A percentile compares a stretch with the other conserved stretches of the same genome.
These are phyloP conservation scores for Xerocomellus intermedius DNA, from an alignment of 768 basidiomycete genomes.

Conservation along the genomic window DNA sequence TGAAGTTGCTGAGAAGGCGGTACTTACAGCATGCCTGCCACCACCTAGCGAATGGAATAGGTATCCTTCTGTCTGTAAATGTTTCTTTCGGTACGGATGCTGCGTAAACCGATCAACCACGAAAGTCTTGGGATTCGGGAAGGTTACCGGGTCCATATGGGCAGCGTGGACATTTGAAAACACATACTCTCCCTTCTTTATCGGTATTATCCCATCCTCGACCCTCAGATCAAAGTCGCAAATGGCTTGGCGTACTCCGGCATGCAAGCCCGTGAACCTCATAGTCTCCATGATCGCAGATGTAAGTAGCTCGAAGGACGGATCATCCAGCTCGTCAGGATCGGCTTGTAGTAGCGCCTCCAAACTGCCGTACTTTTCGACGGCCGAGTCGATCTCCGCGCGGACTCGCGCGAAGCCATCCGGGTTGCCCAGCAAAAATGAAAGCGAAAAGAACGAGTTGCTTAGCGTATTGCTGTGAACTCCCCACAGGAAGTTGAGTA, in stretches of 20 bases:
- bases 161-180: constrained; percentile 16
- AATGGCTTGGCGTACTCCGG: constrained; percentile 15
- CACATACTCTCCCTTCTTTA: constrained; percentile 22
- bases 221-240: constrained; percentile 18
- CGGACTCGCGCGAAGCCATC: constrained; percentile 44
- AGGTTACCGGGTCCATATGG: constrained; percentile 18
- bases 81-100: constrained; percentile 11
- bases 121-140: constrained; percentile 13
- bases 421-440: constrained; percentile 41
- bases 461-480: constrained; percentile 23
- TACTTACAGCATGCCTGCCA: constrained; percentile 19
- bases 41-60: constrained; percentile 16
- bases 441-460: constrained; percentile 19
- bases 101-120: constrained; percentile 21
- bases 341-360: constrained; percentile 10
- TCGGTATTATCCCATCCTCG: constrained; percentile 5
- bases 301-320: constrained; percentile 19
- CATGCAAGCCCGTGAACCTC: constrained; percentile 18
- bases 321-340: constrained; percentile 16
- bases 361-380: constrained; percentile 12
- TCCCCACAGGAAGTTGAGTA: constrained; percentile 22
- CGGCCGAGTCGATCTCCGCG: constrained; percentile 41
- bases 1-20: neutral
- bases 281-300: constrained; percentile 30
- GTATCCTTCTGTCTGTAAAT: constrained; percentile 10